Evolutionary conservation across 2,329 filamentous ascomycete species (phyloP).

Genomic region (Cercospora zeae-maydis): DNA sequence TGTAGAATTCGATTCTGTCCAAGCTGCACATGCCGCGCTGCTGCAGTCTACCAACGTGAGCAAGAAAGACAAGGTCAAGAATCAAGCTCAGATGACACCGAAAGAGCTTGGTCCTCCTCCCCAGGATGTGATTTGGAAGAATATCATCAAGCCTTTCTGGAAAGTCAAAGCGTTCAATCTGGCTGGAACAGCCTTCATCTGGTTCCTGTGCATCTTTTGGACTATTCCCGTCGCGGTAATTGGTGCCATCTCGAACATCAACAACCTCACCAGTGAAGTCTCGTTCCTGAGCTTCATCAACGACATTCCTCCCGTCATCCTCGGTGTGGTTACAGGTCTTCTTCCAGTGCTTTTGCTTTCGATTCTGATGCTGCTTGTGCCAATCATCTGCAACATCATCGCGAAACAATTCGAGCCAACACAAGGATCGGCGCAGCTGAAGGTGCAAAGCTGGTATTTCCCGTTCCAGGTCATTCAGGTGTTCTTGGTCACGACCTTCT

Average conservation of each 20-base stretch:
- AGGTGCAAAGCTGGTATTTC: conserved; percentile 38
- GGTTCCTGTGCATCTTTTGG: conserved; percentile 46
- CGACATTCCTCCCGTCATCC: conserved; percentile 39
- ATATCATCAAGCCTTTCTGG: conserved; percentile 39
- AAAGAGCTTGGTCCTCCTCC: conserved; percentile 43
- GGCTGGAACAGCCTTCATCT: conserved; percentile 40
- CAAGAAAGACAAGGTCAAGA: conserved; percentile 18
- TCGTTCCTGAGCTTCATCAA: conserved; percentile 44
- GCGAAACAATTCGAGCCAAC: conserved; percentile 33
- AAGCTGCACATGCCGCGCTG: conserved; percentile 76
- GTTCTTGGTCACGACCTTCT: conserved; percentile 38
- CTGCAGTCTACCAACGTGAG: conserved; percentile 43
- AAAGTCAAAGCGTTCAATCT: conserved; percentile 33
- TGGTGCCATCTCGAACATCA: conserved; percentile 45
- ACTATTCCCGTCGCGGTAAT: conserved; percentile 46
- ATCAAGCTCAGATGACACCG: conserved; percentile 29
- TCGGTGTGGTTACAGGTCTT: conserved; percentile 47
- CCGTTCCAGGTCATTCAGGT: conserved; percentile 41
- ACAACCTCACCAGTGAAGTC: conserved; percentile 39
- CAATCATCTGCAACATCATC: conserved; percentile 40
- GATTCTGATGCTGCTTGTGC: conserved; percentile 45
- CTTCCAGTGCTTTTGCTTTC: conserved; percentile 40
- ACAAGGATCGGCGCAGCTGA: conserved; percentile 40
- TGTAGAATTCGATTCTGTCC: conserved; percentile 79
- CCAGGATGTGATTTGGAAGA: conserved; percentile 43